Evolutionary conservation across 495 filamentous ascomycete species (phyloP), one percentile per base, ranked within the genome.

Genomic region (Acidiella bohemica): DNA sequence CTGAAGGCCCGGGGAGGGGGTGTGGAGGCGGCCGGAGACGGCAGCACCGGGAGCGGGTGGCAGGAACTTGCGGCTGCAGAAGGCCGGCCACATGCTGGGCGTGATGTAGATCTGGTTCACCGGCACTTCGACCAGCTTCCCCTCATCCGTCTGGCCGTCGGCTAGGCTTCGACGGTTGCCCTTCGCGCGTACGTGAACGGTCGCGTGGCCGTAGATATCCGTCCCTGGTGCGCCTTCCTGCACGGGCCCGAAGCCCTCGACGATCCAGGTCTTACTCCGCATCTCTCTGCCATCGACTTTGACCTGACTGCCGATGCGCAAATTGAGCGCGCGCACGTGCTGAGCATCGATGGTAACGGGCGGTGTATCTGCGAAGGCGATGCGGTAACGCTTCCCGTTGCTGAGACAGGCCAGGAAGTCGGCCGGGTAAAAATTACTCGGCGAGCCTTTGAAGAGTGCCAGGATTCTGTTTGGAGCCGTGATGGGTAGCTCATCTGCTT

Each of bases 311-410:
- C 59, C 61, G 25, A 50, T 20, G 5, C 50, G 49, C 13, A 67
- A 47, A 13, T 63, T 55, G 14, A 67, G 44, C 5, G 45, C 33
- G 8, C 47, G 39, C 0, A 65, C 46, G 11, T 55, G 30, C 1
- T 39, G 17, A 2, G 39, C 2, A 1, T 61, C 57, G 4, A 57
- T 5, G 9, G 9, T 14, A 19, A 53, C 50, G 11, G 52, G 28
- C 2, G 52, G 57, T 0, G 53, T 60, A 41, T 67, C 61, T 44
- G 66, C 63, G 39, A 64, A 67, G 10, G 55, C 51, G 11, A 67
- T 42, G 17, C 44, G 35, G 22, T 53, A 42, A 11, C 20, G 39
- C 8, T 20, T 20, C 17, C 47, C 46, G 22, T 36, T 36, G 5
- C 21, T 10, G 8, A 39, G 37, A 24, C 21, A 31, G 34, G 42